Evolutionary conservation across 1,284 basidiomycete genomes (phyloP), one percentile per base, ranked within the genome.

Genomic region (Cryptococcus floricola): DNA sequence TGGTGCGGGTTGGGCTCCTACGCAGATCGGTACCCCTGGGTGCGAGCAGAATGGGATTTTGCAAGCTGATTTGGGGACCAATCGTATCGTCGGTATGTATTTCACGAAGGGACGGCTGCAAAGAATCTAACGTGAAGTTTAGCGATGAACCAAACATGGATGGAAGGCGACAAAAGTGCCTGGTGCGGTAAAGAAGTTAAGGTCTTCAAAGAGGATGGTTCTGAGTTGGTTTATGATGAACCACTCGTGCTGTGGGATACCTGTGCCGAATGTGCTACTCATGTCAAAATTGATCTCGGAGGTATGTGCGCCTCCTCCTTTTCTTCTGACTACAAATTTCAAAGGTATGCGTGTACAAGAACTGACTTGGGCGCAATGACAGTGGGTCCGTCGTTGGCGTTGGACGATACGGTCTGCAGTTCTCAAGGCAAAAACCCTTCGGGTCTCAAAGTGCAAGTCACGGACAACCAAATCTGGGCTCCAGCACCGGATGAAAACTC

Each of bases 201-300:
- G 39, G 37, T 58, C 5, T 50, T 47, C 43, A 44, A 46, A 13
- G 38, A 39, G 14, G 43, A 52, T 34, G 57, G 43, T 23, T 27
- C 13, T n/a, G 39, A 54, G 16, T 28, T 54, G 18, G 45, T 39
- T 12, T 52, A 47, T n/a, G 53, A 59, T 46, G 63, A 63, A 53
- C 61, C 65, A 7, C 57, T 65, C 39, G 55, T 67, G n/a, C 50
- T 65, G n/a, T 62, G 50, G 27, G 65, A 64, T 55, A 59, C 51
- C 19, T 67, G 65, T 43, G 60, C 54, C 38, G 65, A 58, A 10
- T 63, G 61, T 49, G 42, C 53, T 13, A 44, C 34, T 14, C 27
- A 48, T 13, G 41, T 19, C 27, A 62, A 60, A n/a, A 49, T 64
- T 53, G 62, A 66, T 52, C 25, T 66, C 14, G 56, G 42, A 5